Evolutionary conservation across 306 rosid species (phyloP).

Genomic region (Carpinus fangiana): DNA sequence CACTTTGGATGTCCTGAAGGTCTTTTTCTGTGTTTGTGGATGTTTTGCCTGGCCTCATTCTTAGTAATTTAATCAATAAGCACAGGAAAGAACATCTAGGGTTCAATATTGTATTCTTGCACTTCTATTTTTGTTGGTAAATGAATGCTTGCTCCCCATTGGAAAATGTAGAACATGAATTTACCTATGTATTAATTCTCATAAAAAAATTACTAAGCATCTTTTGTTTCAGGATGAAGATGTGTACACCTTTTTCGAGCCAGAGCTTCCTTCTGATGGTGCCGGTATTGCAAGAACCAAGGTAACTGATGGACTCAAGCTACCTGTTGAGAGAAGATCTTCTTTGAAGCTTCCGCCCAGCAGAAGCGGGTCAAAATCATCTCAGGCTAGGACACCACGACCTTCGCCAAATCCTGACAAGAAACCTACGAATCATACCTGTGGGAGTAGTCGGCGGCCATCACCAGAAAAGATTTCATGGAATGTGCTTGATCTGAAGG

Average conservation of each 20-base stretch:
- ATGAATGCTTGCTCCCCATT: not conserved
- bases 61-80: not conserved
- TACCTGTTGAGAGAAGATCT: conserved; percentile 53
- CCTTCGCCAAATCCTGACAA: conserved; percentile 44
- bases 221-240: conserved; percentile 79
- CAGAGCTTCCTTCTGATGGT: conserved; percentile 62
- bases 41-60: not conserved
- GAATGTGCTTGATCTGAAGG: conserved; percentile 92
- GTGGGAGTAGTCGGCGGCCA: conserved; percentile 32
- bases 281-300: conserved; percentile 51
- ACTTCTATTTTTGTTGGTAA: not conserved
- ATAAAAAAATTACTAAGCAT: conserved; percentile 13
- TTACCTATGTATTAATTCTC: not conserved
- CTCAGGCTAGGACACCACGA: conserved; percentile 50
- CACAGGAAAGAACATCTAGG: not conserved
- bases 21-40: not conserved
- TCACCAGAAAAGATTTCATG: conserved; percentile 75
- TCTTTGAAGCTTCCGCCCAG: conserved; percentile 44
- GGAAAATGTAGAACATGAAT: not conserved
- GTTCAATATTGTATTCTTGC: not conserved
- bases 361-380: conserved; percentile 53
- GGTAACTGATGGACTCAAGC: conserved; percentile 55
- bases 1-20: not conserved
- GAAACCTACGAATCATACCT: conserved; percentile 48
- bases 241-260: conserved; percentile 88